These are phyloP conservation scores for Datisca glomerata DNA, from an alignment of 306 rosid genomes.

Conservation along the genomic window DNA sequence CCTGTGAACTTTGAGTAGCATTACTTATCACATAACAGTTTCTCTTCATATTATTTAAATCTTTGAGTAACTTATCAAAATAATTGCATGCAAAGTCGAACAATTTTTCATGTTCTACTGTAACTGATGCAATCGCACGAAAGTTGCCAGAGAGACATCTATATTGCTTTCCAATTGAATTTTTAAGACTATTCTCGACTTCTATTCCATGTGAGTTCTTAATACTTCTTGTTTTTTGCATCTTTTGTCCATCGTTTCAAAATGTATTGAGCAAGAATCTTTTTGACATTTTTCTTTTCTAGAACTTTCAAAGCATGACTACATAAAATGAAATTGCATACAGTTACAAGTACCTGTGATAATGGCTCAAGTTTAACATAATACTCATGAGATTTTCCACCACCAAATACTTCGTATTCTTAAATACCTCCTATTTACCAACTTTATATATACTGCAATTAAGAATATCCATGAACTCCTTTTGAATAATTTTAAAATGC, in stretches of 20 bases:
- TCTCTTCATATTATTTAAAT: background rate
- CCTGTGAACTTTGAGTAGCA: background rate
- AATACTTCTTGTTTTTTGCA: background rate
- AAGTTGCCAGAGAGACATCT: background rate
- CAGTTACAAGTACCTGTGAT: background rate
- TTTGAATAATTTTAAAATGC: background rate
- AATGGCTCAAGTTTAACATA: background rate
- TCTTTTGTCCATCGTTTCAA: background rate
- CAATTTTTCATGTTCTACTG: conserved; percentile 1
- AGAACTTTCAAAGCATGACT: background rate
- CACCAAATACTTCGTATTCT: background rate
- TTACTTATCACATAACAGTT: background rate
- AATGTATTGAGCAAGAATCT: background rate
- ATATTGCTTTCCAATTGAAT: background rate
- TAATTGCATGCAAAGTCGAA: background rate
- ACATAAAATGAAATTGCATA: background rate
- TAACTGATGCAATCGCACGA: background rate
- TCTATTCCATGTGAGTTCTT: background rate
- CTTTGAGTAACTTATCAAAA: background rate
- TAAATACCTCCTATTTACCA: background rate
- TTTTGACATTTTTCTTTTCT: background rate
- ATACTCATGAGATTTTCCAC: background rate
- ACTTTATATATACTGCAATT: background rate
- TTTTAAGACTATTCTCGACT: background rate
- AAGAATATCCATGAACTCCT: background rate